phyloP scores from a whole-genome alignment of 345 rosid genomes.

The Euphorbia peplus region DNA sequence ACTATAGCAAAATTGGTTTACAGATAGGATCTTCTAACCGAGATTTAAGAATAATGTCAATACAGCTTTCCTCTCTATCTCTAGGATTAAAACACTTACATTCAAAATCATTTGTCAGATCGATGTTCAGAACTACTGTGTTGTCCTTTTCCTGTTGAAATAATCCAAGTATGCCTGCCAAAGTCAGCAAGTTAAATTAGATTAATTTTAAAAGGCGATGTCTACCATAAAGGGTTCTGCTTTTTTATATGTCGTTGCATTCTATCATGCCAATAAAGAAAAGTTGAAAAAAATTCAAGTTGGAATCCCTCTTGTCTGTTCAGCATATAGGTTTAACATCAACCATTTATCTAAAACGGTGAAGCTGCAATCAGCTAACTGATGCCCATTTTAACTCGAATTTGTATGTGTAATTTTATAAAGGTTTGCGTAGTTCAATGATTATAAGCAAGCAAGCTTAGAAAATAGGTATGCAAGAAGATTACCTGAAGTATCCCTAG shows the following conservation, averaged over 20 bases:
- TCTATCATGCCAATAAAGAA: neutral
- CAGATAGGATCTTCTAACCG: neutral
- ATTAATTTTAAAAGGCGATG: neutral
- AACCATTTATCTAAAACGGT: neutral
- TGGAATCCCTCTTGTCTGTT: neutral
- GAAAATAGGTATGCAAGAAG: constrained; percentile 9
- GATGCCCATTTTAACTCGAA: neutral
- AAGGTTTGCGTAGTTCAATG: neutral
- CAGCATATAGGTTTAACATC: neutral
- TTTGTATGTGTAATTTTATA: neutral
- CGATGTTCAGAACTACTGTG: no score
- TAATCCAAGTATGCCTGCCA: constrained; percentile 72
- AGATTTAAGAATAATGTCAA: neutral
- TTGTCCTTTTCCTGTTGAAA: constrained; percentile 30
- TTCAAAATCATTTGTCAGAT: neutral
- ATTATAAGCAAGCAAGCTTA: neutral
- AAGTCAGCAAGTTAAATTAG: constrained; percentile 10
- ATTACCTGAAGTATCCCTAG: constrained; percentile 86
- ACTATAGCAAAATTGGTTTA: neutral
- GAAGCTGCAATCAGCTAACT: neutral
- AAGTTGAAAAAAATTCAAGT: no score
- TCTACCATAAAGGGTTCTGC: neutral
- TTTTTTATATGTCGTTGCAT: neutral
- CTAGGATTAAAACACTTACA: neutral
- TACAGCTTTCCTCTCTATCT: neutral